Base-by-base conservation (phyloP, 305 asterid genomes). In the Fraxinus latifolia region DNA sequence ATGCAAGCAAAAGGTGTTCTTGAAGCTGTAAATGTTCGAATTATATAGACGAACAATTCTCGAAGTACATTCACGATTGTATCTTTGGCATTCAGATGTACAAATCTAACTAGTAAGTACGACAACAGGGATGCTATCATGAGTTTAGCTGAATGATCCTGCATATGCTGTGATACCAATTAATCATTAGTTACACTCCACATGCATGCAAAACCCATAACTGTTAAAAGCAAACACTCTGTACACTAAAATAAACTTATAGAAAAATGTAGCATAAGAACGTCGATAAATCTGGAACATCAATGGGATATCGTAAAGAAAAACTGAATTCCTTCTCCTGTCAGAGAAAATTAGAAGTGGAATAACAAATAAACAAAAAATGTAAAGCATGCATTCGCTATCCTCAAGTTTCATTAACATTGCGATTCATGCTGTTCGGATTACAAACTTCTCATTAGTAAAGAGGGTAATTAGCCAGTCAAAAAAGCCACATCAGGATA, bases 1-100 rank as follows among this genome's bases (percentile, higher is more conserved):
- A 94, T 87, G 88, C 99, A 94, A 37, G 95, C 99, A 83, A 93
- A 94, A 67, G 95, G 94, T 25, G 71, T 87, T 83, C 84, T 85
- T 84, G 90, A 86, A 87, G 91, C 87, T 14, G 91, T 87, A 79
- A 89, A 80, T 76, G 93, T 79, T 86, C 31, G 92, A 84, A 86
- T 78, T 77, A 91, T 81, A 80, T 58, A 23, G 78, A 80, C 55
- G 83, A 93, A 50, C 68, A 92, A 74, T 80, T 90, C 89, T 74
- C 53, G 93, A 84, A 91, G 83, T 83, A 83, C 82, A 80, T 73
- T 82, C 83, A 88, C 82, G 82, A 55, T 76, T 84, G 83, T 67
- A 78, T 83, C 84, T 81, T 76, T 82, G 85, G 81, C 82, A 86
- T 83, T 82, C 78, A 85, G 68, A 76, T 74, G 88, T 71, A 90